Percentiles rank a stretch among this genome's conserved stretches.
Evolutionary conservation across 1,284 basidiomycete species (phyloP).

Genomic region (Austroboletus niveus): DNA sequence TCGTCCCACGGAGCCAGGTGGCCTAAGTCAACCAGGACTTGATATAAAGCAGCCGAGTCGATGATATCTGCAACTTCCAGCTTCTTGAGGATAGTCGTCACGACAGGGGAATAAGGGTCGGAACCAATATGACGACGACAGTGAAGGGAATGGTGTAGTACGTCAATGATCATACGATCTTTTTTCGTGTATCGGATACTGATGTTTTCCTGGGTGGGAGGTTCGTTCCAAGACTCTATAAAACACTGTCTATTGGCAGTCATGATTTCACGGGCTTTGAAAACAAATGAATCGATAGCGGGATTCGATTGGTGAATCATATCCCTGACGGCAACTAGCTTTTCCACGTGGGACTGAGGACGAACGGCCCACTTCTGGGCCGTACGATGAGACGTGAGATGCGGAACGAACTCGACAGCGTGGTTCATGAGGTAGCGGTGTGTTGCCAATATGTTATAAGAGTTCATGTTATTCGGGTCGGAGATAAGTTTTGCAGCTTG

Average conservation of each 20-base stretch:
- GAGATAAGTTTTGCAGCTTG: slow-evolving; percentile 48
- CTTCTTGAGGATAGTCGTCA: slow-evolving; percentile 62
- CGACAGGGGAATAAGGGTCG: slow-evolving; percentile 58
- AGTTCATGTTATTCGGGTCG: slow-evolving; percentile 29
- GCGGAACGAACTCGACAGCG: slow-evolving; percentile 63
- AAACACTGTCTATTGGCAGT: slow-evolving; percentile 19
- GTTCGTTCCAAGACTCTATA: slow-evolving; percentile 36
- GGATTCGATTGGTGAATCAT: slow-evolving; percentile 49
- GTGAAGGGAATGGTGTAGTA: slow-evolving; percentile 64
- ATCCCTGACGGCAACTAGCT: slow-evolving; percentile 50
- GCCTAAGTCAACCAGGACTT: slow-evolving; percentile 65
- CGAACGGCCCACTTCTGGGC: slow-evolving; percentile 70
- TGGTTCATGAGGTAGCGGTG: slow-evolving; percentile 75
- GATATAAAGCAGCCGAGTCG: slow-evolving; percentile 39
- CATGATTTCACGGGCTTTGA: slow-evolving; percentile 53
- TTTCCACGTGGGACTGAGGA: slow-evolving; percentile 57
- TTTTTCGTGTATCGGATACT: slow-evolving; percentile 50
- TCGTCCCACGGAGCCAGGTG: slow-evolving; percentile 77
- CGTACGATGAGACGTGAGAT: slow-evolving; percentile 52
- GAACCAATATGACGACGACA: slow-evolving; percentile 58
- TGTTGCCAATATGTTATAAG: slow-evolving; percentile 56
- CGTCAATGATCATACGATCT: slow-evolving; percentile 66
- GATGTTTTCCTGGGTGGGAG: slow-evolving; percentile 31
- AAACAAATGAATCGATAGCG: slow-evolving; percentile 54
- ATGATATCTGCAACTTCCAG: slow-evolving; percentile 39